Evolutionary conservation across 108 stramenopile genomes (phyloP).

Genomic region (Discostella stelligeroides): DNA sequence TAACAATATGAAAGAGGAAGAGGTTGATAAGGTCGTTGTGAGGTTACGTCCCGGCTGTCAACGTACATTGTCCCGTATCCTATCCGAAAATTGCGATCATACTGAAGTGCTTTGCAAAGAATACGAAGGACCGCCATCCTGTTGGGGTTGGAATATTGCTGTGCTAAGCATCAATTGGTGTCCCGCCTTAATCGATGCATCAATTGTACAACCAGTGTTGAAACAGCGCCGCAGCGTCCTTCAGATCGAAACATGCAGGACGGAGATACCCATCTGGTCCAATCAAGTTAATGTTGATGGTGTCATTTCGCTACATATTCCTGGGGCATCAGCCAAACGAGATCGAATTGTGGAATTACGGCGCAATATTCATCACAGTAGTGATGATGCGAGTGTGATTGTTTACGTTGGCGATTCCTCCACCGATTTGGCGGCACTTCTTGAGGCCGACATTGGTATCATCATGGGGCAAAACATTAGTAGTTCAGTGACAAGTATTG

Average conservation of each 20-base stretch:
- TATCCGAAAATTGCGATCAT: conserved; percentile 13
- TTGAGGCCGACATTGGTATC: conserved; percentile 63
- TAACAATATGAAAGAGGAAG: neutral
- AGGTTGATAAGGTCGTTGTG: conserved; percentile 26
- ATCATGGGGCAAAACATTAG: conserved; percentile 44
- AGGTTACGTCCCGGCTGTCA: conserved; percentile 39
- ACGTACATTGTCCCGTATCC: conserved; percentile 34
- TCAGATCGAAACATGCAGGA: conserved; percentile 16
- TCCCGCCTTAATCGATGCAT: conserved; percentile 56
- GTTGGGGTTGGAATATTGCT: conserved; percentile 50
- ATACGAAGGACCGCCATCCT: conserved; percentile 4
- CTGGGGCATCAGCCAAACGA: conserved; percentile 59
- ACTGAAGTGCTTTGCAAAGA: neutral
- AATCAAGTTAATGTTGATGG: conserved; percentile 56
- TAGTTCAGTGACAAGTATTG: conserved; percentile 37
- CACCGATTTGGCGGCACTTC: conserved; percentile 53
- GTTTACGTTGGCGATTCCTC: conserved; percentile 66
- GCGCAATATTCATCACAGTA: conserved; percentile 11
- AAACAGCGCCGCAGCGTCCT: conserved; percentile 18
- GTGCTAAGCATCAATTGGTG: conserved; percentile 70
- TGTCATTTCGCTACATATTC: conserved; percentile 47
- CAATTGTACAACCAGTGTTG: conserved; percentile 42
- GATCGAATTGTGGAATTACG: conserved; percentile 45
- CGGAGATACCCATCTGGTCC: conserved; percentile 61
- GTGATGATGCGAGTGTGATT: conserved; percentile 20